Evolutionary conservation across 768 basidiomycete genomes (phyloP).

Genomic region (Pisolithus sp.): DNA sequence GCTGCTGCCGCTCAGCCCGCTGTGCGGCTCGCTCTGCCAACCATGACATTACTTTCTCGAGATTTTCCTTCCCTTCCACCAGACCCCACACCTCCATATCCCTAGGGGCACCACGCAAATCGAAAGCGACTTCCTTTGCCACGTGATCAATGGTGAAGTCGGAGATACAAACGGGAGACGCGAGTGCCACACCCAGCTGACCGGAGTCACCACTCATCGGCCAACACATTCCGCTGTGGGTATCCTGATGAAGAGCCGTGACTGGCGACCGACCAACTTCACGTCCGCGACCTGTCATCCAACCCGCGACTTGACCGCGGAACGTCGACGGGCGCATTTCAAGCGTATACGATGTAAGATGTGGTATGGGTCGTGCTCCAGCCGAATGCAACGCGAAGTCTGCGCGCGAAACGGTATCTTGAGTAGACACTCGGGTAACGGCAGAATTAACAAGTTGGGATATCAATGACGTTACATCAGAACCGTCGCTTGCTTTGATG

Average conservation of each 20-base stretch:
- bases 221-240: conserved; percentile 86
- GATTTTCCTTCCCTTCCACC: conserved; percentile 72
- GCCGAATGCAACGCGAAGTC: conserved; percentile 85
- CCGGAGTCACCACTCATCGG: conserved; percentile 77
- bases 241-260: conserved; percentile 82
- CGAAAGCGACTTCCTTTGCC: conserved; percentile 72
- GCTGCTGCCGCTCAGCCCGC: conserved; percentile 28
- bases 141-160: conserved; percentile 87
- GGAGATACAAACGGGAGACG: conserved; percentile 46
- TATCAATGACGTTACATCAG: conserved; percentile 67
- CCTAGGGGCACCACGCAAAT: conserved; percentile 74
- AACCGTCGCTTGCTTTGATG: conserved; percentile 71
- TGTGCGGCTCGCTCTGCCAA: conserved; percentile 36
- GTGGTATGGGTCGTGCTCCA: conserved; percentile 76
- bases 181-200: conserved; percentile 77
- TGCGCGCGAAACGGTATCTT: conserved; percentile 73
- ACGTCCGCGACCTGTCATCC: conserved; percentile 56
- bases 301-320: conserved; percentile 41
- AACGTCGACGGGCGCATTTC: conserved; percentile 53
- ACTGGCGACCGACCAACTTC: conserved; percentile 77
- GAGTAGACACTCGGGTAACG: conserved; percentile 54
- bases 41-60: conserved; percentile 54
- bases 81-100: conserved; percentile 90
- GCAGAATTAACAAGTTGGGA: conserved; percentile 71
- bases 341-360: conserved; percentile 75